These are phyloP conservation scores for Acer negundo DNA, from an alignment of 345 rosid genomes.

Conservation along the genomic window DNA sequence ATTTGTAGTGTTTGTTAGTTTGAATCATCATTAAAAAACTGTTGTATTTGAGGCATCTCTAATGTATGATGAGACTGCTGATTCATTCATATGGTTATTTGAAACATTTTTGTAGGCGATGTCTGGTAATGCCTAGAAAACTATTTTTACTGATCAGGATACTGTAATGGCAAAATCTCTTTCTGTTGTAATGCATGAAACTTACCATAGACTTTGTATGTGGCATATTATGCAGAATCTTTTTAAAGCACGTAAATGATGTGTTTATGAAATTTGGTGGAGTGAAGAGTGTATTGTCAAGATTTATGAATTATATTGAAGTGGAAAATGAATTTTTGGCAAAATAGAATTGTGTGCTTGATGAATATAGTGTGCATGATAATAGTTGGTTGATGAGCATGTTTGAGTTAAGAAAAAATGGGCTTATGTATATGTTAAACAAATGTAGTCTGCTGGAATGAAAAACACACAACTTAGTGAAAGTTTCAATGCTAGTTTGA, in stretches of 20 bases:
- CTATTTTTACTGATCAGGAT: constrained; percentile 9
- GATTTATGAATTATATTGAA: background rate
- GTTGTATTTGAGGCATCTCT: constrained; percentile 1
- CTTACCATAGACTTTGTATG: background rate
- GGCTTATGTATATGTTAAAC: background rate
- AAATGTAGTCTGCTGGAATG: background rate
- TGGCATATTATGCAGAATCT: constrained; percentile 10
- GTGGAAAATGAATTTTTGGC: background rate
- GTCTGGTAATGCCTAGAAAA: background rate
- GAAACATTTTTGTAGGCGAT: background rate
- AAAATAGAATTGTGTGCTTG: background rate
- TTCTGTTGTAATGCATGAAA: background rate
- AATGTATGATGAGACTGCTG: background rate
- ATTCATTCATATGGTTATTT: constrained; percentile 10
- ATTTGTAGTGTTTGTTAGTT: background rate
- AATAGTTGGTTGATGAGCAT: background rate
- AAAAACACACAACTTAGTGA: background rate
- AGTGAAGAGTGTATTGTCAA: background rate
- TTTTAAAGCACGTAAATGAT: background rate
- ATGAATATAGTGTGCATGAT: background rate
- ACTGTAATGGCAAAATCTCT: background rate
- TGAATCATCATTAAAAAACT: constrained; percentile 7
- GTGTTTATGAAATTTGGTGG: background rate
- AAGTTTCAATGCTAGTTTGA: background rate
- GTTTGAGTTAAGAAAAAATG: background rate